A percentile compares a stretch with the other conserved stretches of the same genome.
phyloP scores from a whole-genome alignment of 331 rosid species.

The Arachis monticola region DNA sequence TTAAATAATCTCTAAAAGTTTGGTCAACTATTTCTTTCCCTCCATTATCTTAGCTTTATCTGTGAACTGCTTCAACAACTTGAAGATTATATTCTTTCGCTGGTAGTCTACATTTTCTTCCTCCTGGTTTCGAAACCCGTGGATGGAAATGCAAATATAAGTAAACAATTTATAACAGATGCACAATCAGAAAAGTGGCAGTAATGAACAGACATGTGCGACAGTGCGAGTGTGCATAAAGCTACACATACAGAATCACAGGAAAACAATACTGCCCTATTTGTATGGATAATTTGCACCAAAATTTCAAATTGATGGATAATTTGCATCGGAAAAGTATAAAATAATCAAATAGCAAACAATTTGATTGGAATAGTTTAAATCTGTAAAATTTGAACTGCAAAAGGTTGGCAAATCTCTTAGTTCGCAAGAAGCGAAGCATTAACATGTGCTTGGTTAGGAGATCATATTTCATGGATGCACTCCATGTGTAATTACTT shows the following conservation, averaged over 20 bases:
- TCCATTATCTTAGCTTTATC: neutral
- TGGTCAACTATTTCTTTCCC: neutral
- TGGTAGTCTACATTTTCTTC: neutral
- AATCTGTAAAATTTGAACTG: neutral
- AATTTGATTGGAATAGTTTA: neutral
- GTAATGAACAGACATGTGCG: no score
- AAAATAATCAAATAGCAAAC: constrained; percentile 18
- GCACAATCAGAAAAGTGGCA: constrained; percentile 8
- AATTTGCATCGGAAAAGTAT: neutral
- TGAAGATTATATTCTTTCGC: neutral
- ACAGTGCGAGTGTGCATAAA: no score
- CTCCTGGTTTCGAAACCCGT: neutral
- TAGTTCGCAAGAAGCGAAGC: constrained; percentile 12
- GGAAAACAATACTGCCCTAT: no score
- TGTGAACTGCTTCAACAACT: neutral
- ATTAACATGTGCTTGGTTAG: no score
- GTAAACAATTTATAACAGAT: neutral
- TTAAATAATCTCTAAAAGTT: neutral
- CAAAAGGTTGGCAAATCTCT: neutral
- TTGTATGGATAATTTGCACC: no score
- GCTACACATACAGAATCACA: no score
- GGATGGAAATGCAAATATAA: neutral
- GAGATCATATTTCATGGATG: no score
- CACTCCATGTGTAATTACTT: no score
- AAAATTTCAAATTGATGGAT: no score